phyloP scores from a whole-genome alignment of 2,329 filamentous ascomycete species.

The Fusarium sp. region DNA sequence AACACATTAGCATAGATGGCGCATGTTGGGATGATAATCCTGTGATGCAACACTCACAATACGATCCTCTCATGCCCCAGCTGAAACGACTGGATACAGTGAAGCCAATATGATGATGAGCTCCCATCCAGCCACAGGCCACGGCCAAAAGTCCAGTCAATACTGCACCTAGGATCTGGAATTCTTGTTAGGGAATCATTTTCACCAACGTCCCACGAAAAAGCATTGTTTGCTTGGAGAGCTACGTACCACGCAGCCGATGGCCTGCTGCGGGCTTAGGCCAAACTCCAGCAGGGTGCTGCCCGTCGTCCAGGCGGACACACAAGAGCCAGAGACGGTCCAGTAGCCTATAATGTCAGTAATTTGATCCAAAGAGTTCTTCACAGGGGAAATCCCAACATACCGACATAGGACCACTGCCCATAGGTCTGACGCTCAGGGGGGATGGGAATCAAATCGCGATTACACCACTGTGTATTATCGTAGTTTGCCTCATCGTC shows the following conservation, averaged over 20 bases:
- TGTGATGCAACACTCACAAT: constrained; percentile 39
- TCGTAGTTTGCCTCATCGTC: constrained; percentile 46
- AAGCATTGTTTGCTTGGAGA: neutral
- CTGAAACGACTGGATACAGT: constrained; percentile 53
- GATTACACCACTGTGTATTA: constrained; percentile 49
- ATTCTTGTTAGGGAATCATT: neutral
- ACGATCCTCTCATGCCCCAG: constrained; percentile 62
- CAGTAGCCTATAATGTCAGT: constrained; percentile 30
- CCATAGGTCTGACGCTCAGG: constrained; percentile 42
- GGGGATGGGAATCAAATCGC: constrained; percentile 48
- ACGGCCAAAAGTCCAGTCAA: constrained; percentile 37
- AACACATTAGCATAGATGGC: neutral
- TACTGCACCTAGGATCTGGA: constrained; percentile 33
- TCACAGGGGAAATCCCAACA: neutral
- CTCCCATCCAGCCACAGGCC: constrained; percentile 39
- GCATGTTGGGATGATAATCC: neutral
- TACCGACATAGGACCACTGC: constrained; percentile 43
- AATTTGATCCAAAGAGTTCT: neutral
- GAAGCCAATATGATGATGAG: constrained; percentile 43
- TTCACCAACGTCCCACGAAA: neutral
- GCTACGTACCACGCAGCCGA: constrained; percentile 37
- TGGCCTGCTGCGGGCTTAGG: constrained; percentile 44
- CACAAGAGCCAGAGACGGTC: constrained; percentile 40
- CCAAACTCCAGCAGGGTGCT: constrained; percentile 43
- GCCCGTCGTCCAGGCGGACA: constrained; percentile 43